A percentile compares a stretch with the other conserved stretches of the same genome.
These are phyloP conservation scores for Dactylellina sp. DNA, from an alignment of 2,329 filamentous ascomycete genomes.

Conservation along the genomic window DNA sequence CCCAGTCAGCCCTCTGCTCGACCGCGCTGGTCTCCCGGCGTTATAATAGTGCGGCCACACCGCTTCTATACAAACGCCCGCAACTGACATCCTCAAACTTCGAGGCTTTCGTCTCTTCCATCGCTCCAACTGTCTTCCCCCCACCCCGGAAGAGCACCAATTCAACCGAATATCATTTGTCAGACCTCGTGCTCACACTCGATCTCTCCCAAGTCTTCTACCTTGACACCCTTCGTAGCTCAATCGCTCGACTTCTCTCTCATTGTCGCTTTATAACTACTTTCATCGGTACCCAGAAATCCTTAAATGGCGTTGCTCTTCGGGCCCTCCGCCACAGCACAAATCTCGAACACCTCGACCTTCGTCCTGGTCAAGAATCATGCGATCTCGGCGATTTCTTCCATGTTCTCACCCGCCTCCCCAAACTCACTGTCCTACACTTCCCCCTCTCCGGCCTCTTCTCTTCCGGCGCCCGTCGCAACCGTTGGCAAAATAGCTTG, in stretches of 20 bases:
- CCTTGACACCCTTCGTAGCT: conserved; percentile 57
- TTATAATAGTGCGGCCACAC: conserved; percentile 39
- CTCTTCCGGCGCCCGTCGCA: conserved; percentile 19
- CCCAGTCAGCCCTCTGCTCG: conserved; percentile 34
- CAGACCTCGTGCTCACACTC: conserved; percentile 56
- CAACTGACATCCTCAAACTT: conserved; percentile 59
- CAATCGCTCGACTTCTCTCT: conserved; percentile 58
- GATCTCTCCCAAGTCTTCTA: conserved; percentile 59
- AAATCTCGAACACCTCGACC: conserved; percentile 57
- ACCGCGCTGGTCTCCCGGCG: conserved; percentile 39
- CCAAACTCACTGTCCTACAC: conserved; percentile 58
- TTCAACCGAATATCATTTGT: conserved; percentile 53
- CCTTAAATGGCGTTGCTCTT: conserved; percentile 42
- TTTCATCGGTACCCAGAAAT: conserved; percentile 41
- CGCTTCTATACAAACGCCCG: conserved; percentile 57
- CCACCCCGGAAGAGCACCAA: conserved; percentile 28
- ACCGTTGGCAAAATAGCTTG: conserved; percentile 34
- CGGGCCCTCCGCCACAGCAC: conserved; percentile 48
- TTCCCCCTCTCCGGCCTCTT: conserved; percentile 57
- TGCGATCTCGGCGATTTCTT: conserved; percentile 59
- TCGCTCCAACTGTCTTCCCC: conserved; percentile 57
- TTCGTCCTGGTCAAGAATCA: conserved; percentile 58
- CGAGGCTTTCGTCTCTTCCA: conserved; percentile 56
- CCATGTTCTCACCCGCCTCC: conserved; percentile 57
- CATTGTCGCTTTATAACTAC: conserved; percentile 57